A percentile compares a stretch with the other conserved stretches of the same genome.
Conservation (phyloP, 2,329 filamentous ascomycete species). For the Aspergillus intermedius region DNA sequence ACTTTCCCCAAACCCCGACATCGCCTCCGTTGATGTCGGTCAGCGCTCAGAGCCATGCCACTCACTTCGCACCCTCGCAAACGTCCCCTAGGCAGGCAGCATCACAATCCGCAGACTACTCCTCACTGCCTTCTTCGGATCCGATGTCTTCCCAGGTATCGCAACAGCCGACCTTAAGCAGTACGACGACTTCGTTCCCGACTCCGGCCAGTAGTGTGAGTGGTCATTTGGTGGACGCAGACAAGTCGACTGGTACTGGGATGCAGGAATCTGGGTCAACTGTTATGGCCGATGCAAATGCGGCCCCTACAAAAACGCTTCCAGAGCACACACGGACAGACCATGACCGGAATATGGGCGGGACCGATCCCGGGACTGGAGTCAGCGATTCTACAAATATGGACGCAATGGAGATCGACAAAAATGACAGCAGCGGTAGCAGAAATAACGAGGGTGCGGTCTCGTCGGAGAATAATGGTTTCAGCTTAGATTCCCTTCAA, state of each 20-base stretch:
- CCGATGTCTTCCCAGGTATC: conserved; percentile 39
- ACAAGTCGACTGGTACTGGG: conserved; percentile 24
- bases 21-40: conserved; percentile 47
- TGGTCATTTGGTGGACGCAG: conserved; percentile 28
- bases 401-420: conserved; percentile 6
- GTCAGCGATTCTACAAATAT: conserved; percentile 17
- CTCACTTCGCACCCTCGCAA: conserved; percentile 39
- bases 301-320: conserved; percentile 12
- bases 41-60: conserved; percentile 44
- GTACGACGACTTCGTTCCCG: conserved; percentile 37
- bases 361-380: conserved; percentile 11
- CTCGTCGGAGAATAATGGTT: conserved; percentile 18
- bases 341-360: conserved; percentile 25
- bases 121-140: conserved; percentile 36
- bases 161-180: conserved; percentile 33
- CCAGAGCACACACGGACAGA: conserved; percentile 28
- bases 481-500: conserved; percentile 38
- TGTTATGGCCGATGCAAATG: conserved; percentile 11
- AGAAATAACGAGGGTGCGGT: conserved; percentile 21
- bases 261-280: conserved; percentile 13
- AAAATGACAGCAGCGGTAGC: conserved; percentile 35
- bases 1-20: conserved; percentile 34
- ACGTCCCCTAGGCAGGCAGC: conserved; percentile 40
- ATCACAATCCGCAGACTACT: conserved; percentile 33
- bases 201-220: conserved; percentile 42